Conservation (phyloP, 2,329 filamentous ascomycete species). For the Fusarium penzigii region DNA sequence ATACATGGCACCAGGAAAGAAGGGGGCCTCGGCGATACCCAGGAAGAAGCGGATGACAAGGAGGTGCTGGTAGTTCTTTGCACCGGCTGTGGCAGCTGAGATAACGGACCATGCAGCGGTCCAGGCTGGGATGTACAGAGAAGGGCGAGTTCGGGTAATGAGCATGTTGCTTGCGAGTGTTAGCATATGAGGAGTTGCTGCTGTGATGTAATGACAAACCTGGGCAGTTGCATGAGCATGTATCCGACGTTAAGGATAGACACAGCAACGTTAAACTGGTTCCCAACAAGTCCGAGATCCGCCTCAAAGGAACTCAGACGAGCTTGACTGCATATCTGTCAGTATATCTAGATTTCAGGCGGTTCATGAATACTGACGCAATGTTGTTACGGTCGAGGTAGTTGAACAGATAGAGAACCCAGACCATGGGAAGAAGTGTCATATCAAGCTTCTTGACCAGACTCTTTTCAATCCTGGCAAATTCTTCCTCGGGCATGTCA, state of each 20-base stretch:
- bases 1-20: conserved; percentile 16
- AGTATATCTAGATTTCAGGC: too few species aligned
- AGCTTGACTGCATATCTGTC: too few species aligned
- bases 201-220: not conserved
- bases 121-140: conserved; percentile 23
- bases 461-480: too few species aligned
- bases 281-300: too few species aligned
- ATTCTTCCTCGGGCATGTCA: too few species aligned
- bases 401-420: too few species aligned
- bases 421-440: too few species aligned
- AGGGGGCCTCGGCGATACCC: conserved; percentile 38
- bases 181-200: not conserved
- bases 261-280: too few species aligned
- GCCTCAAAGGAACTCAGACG: too few species aligned
- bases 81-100: conserved; percentile 40
- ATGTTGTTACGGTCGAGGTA: too few species aligned
- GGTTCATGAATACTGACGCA: too few species aligned
- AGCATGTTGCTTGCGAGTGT: conserved; percentile 18
- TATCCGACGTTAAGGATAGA: conserved; percentile 2
- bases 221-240: conserved; percentile 20
- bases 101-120: conserved; percentile 46
- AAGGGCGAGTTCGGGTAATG: conserved; percentile 18
- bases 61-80: conserved; percentile 34
- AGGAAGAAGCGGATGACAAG: conserved; percentile 38
- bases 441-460: too few species aligned